Evolutionary conservation across 345 rosid species (phyloP).

Genomic region (Brassica napus): Da-Ae NC_063445.1:29743501-29744000

Average conservation of each 20-base stretch:
- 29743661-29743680: neutral
- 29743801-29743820: neutral
- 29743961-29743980: slow-evolving; percentile 2
- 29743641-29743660: neutral
- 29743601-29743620: too few relatives aligned
- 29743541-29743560: too few relatives aligned
- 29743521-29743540: too few relatives aligned
- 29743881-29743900: neutral
- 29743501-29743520: too few relatives aligned
- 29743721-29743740: too few relatives aligned
- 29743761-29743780: neutral
- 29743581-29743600: too few relatives aligned
- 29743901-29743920: neutral
- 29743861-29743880: neutral
- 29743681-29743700: too few relatives aligned
- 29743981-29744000: neutral
- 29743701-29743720: too few relatives aligned
- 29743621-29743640: neutral
- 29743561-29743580: too few relatives aligned
- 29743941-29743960: neutral
- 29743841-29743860: neutral
- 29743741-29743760: too few relatives aligned
- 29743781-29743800: neutral
- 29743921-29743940: neutral
- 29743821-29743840: neutral